Evolutionary conservation across 148 eudicot genomes (phyloP).

Genomic region (Limonium bicolor): DNA sequence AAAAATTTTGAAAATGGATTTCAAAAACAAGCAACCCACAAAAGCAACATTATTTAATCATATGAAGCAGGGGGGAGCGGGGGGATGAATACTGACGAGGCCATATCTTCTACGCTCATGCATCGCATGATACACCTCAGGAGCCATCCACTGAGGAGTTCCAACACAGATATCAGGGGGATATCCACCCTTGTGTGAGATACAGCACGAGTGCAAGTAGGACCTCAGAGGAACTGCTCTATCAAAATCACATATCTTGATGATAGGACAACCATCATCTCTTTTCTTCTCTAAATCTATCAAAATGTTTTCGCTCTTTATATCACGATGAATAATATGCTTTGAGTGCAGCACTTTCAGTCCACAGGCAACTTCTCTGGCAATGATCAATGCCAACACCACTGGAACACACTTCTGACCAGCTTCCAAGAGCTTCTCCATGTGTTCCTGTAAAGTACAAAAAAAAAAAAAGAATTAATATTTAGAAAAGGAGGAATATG

Average conservation of each 20-base stretch:
- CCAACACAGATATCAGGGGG: slow-evolving; percentile 84
- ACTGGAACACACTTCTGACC: slow-evolving; percentile 64
- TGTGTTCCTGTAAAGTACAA: slow-evolving; percentile 51
- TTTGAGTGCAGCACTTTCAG: slow-evolving; percentile 63
- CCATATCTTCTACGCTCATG: slow-evolving; percentile 48
- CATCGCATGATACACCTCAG: slow-evolving; percentile 74
- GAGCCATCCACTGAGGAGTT: slow-evolving; percentile 99
- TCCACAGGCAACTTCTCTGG: slow-evolving; percentile 70
- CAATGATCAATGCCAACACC: slow-evolving; percentile 40
- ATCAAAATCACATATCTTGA: slow-evolving; percentile 94
- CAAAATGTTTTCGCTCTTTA: slow-evolving; percentile 82
- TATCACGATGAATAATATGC: slow-evolving; percentile 88
- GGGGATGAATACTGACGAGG: slow-evolving; percentile 36
- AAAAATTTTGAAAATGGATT: background rate
- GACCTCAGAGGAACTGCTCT: slow-evolving; percentile 76
- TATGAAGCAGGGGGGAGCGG: background rate
- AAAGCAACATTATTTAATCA: background rate
- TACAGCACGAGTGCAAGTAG: slow-evolving; percentile 66
- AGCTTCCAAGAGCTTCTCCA: slow-evolving; percentile 38
- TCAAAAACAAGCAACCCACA: background rate
- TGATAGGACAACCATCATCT: slow-evolving; percentile 58
- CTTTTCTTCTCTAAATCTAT: slow-evolving; percentile 51
- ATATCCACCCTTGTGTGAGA: slow-evolving; percentile 68
- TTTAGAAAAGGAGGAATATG: background rate
- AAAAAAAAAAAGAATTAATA: background rate